A percentile compares a stretch with the other conserved stretches of the same genome.
phyloP scores from a whole-genome alignment of 768 basidiomycete species.

The Boletus sp. region DNA sequence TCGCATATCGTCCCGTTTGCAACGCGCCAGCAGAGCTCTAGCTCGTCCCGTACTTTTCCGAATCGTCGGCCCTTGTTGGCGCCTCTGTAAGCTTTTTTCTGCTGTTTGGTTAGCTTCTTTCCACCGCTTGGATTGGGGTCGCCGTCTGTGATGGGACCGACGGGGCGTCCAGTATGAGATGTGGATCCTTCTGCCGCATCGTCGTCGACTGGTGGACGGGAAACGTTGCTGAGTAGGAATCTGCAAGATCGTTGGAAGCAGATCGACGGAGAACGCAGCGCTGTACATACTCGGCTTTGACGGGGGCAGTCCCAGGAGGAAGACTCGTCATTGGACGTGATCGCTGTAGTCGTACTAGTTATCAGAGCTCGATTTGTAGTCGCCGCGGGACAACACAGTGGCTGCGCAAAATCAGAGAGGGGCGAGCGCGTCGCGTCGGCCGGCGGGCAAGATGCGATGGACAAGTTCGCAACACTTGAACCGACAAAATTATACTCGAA shows the following conservation, averaged over 20 bases:
- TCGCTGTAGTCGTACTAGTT: not conserved
- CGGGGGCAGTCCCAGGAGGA: conserved; percentile 46
- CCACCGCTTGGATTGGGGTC: conserved; percentile 23
- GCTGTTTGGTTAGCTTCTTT: conserved; percentile 53
- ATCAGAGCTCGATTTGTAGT: not conserved
- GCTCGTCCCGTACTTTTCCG: conserved; percentile 70
- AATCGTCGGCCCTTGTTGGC: conserved; percentile 84
- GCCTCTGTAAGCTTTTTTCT: conserved; percentile 72
- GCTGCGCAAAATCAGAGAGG: conserved; percentile 9
- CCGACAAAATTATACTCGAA: conserved; percentile 56
- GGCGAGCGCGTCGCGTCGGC: not conserved
- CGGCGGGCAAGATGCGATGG: conserved; percentile 45
- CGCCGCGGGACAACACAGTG: not conserved
- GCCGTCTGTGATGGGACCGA: conserved; percentile 34
- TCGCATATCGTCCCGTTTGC: conserved; percentile 71
- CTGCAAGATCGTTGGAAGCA: conserved; percentile 25
- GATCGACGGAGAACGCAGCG: not conserved
- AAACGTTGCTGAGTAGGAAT: conserved; percentile 36
- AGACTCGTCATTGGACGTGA: conserved; percentile 8
- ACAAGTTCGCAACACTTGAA: conserved; percentile 84
- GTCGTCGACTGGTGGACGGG: conserved; percentile 41
- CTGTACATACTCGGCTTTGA: conserved; percentile 48
- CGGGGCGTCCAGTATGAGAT: conserved; percentile 25
- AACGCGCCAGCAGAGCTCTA: conserved; percentile 79
- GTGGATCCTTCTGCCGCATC: conserved; percentile 64